Evolutionary conservation across 352 stramenopile species (phyloP).

Genomic region (Pythium folliculosum): DNA sequence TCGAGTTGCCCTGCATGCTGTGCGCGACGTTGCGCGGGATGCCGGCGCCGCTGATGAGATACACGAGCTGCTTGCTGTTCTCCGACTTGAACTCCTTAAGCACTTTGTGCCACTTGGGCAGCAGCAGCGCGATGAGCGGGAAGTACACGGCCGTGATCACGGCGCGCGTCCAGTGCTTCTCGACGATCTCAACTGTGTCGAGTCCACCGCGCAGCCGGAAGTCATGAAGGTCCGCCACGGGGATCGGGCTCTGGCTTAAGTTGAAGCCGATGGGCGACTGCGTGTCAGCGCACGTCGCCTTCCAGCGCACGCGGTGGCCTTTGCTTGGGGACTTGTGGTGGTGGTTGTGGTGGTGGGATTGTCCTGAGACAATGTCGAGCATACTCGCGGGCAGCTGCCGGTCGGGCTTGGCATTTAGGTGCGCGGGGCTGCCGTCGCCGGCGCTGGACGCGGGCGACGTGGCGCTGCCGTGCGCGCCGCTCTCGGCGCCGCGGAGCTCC

Average conservation of each 20-base stretch:
- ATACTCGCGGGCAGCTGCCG: slow-evolving; percentile 70
- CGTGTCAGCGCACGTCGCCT: slow-evolving; percentile 54
- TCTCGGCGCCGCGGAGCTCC: slow-evolving; percentile 37
- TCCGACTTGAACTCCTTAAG: slow-evolving; percentile 79
- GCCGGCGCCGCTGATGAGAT: slow-evolving; percentile 95
- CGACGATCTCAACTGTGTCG: slow-evolving; percentile 60
- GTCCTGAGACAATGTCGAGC: slow-evolving; percentile 45
- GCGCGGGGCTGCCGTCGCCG: slow-evolving; percentile 45
- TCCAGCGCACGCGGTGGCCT: slow-evolving; percentile 46
- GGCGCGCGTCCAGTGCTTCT: slow-evolving; percentile 65
- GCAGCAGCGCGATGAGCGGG: slow-evolving; percentile 92
- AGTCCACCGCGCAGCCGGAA: slow-evolving; percentile 68
- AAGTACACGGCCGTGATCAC: slow-evolving; percentile 93
- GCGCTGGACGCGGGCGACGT: slow-evolving; percentile 29
- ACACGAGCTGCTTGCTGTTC: slow-evolving; percentile 90
- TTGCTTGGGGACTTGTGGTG: not conserved
- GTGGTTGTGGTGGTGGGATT: not conserved
- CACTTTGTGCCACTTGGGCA: slow-evolving; percentile 92
- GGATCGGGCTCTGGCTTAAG: slow-evolving; percentile 55
- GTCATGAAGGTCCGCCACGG: slow-evolving; percentile 51
- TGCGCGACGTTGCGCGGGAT: slow-evolving; percentile 94
- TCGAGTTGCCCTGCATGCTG: slow-evolving; percentile 94
- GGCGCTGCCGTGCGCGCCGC: not conserved
- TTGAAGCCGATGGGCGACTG: slow-evolving; percentile 82
- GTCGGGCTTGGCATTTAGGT: slow-evolving; percentile 30